Evolutionary conservation across 345 rosid genomes (phyloP), one percentile per base, ranked within the genome.

Genomic region (Noccaea caerulescens): DNA sequence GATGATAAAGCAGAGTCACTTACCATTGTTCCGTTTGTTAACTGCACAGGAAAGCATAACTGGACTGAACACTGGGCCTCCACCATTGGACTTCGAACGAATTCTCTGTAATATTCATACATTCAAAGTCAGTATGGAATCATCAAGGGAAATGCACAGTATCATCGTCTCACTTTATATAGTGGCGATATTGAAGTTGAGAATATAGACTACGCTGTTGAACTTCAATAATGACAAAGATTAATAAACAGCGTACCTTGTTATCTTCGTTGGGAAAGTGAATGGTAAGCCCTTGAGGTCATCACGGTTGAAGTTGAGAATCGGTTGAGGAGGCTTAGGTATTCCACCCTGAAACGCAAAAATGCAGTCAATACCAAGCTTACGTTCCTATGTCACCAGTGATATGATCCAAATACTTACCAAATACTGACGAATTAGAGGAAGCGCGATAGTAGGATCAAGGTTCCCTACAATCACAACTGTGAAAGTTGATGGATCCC

Each of bases 31-130:
- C 86, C 98, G 75, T 88, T 87, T 76, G 84, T 87, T 79, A 93
- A 80, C 79, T 83, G 89, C 63, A 90, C 86, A 39, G 98, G 98
- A 87, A 90, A 90, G 86, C 90, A 88, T 71, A 90, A 68, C 84
- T 89, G 91, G 72, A 93, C 98, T 34, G 87, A 87, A 71, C 98
- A 85, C 59, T 93, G 98, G 54, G 85, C 98, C 85, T 93, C 93
- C 8, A 88, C 91, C 97, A 93, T 93, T 18, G 89, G 91, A 75
- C 98, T 93, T 60, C 66, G 75, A 37, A 93, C 97, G 52, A 85
- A 85, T 79, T 93, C 95, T 77, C 98, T 93, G 72, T 66, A 81
- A 75, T 75, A 69, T 39, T 62, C 38, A 47, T 51, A 46, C 53
- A 71, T 80, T 51, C 76, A 67, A 49, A 79, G 34, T 20, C 63